Conservation (phyloP, 2,329 filamentous ascomycete species). For the Alternaria hordeiaustralica region DNA sequence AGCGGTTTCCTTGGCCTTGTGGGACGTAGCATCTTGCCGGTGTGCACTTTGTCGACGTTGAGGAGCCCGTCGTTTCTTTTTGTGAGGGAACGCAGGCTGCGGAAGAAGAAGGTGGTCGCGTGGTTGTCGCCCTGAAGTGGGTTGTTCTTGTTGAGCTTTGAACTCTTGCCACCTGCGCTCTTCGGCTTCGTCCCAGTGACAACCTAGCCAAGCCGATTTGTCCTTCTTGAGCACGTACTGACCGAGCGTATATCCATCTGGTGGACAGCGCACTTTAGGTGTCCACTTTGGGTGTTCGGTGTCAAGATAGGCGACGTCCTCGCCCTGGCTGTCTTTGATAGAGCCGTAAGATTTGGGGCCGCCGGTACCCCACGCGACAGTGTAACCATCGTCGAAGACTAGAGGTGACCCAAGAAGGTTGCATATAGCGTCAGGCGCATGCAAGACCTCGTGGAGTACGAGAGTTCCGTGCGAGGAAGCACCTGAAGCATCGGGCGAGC, state of each 20-base stretch:
- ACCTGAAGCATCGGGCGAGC: background rate
- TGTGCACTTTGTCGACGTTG: too few species aligned
- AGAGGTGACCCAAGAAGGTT: constrained; percentile 18
- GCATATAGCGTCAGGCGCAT: constrained; percentile 17
- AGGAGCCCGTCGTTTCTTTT: too few species aligned
- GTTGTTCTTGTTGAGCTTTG: constrained; percentile 42
- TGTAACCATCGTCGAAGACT: background rate
- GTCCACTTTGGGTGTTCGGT: too few species aligned
- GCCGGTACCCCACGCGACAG: background rate
- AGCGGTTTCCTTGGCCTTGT: too few species aligned
- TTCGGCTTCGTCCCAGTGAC: background rate
- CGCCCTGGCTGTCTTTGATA: constrained; percentile 3
- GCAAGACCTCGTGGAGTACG: constrained; percentile 21
- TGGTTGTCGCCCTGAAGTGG: too few species aligned
- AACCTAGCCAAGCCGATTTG: background rate
- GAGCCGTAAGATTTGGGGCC: too few species aligned
- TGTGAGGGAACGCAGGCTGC: too few species aligned
- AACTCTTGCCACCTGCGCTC: background rate
- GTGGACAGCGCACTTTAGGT: background rate
- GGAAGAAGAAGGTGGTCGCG: too few species aligned
- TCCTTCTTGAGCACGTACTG: background rate
- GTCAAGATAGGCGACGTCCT: constrained; percentile 8
- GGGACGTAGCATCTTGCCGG: too few species aligned
- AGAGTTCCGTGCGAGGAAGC: constrained; percentile 3
- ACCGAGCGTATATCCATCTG: constrained; percentile 1